Evolutionary conservation across 192 early-diverging fungal genomes (phyloP).

Genomic region (Fimicolochytrium jonesii): DNA sequence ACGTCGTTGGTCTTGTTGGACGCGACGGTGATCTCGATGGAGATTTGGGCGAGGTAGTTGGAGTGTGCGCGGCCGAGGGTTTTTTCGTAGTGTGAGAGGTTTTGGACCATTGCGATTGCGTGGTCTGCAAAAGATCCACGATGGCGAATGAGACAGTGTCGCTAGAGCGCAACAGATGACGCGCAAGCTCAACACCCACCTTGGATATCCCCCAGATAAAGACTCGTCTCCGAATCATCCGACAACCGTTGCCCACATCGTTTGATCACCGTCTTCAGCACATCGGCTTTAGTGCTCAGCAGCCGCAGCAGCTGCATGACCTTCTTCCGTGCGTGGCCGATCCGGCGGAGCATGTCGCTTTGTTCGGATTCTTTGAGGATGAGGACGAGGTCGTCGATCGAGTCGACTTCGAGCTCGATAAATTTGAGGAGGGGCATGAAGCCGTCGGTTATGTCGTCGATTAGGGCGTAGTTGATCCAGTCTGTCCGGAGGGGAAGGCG

Average conservation of each 20-base stretch:
- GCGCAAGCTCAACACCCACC: too few relatives aligned
- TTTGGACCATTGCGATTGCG: slow-evolving; percentile 64
- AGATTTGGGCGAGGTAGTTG: slow-evolving; percentile 79
- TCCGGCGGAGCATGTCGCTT: slow-evolving; percentile 68
- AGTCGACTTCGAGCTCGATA: slow-evolving; percentile 93
- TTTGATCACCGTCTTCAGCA: slow-evolving; percentile 65
- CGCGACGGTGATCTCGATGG: slow-evolving; percentile 61
- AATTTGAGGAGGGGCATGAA: slow-evolving; percentile 80
- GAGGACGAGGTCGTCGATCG: slow-evolving; percentile 91
- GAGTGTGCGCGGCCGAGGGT: slow-evolving; percentile 69
- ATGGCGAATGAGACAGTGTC: too few relatives aligned
- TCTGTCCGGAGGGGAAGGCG: too few relatives aligned
- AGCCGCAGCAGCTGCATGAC: slow-evolving; percentile 66
- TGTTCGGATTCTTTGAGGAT: slow-evolving; percentile 88
- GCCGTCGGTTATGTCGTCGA: slow-evolving; percentile 93
- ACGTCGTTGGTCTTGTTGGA: slow-evolving; percentile 83
- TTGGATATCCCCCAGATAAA: slow-evolving; percentile 63
- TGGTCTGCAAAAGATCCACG: slow-evolving; percentile 66
- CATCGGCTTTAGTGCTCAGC: slow-evolving; percentile 64
- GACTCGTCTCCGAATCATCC: slow-evolving; percentile 40
- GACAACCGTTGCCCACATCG: slow-evolving; percentile 44
- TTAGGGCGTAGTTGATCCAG: slow-evolving; percentile 94
- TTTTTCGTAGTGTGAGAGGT: slow-evolving; percentile 67
- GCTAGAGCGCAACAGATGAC: too few relatives aligned
- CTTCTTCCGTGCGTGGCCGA: slow-evolving; percentile 67